Evolutionary conservation across 495 filamentous ascomycete genomes (phyloP).

Genomic region (Opeltia flavorubescens): DNA sequence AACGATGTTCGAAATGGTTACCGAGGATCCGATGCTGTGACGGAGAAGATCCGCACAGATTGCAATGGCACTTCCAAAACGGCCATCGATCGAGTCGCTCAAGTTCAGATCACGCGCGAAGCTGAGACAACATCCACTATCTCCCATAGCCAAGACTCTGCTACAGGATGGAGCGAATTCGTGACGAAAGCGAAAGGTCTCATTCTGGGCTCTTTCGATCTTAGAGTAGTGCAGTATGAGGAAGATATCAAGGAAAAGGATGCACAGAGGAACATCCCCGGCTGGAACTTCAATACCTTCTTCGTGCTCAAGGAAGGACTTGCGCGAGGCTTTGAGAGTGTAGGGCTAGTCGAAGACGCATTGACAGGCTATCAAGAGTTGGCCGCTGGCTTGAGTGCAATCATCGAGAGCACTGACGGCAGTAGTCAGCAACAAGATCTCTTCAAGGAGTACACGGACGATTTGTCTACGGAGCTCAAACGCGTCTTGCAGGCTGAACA

Average conservation of each 20-base stretch:
- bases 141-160: constrained; percentile 41
- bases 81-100: constrained; percentile 64
- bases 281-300: constrained; percentile 99
- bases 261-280: constrained; percentile 71
- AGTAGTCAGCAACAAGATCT: constrained; percentile 47
- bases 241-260: constrained; percentile 94
- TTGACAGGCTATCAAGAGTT: constrained; percentile 88
- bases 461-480: constrained; percentile 46
- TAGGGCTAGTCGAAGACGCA: constrained; percentile 90
- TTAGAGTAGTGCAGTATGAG: constrained; percentile 85
- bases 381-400: constrained; percentile 65
- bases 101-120: constrained; percentile 44
- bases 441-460: constrained; percentile 54
- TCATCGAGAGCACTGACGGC: constrained; percentile 43
- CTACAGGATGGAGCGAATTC: constrained; percentile 68
- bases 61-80: constrained; percentile 80
- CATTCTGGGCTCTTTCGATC: constrained; percentile 81
- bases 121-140: constrained; percentile 17
- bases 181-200: constrained; percentile 73
- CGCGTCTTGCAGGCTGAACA: constrained; percentile 21
- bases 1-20: constrained; percentile 57
- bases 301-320: constrained; percentile 95
- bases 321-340: constrained; percentile 86
- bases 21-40: constrained; percentile 63
- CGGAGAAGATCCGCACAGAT: constrained; percentile 83